phyloP scores from a whole-genome alignment of 495 filamentous ascomycete genomes.

The Cercophora newfieldiana region DNA sequence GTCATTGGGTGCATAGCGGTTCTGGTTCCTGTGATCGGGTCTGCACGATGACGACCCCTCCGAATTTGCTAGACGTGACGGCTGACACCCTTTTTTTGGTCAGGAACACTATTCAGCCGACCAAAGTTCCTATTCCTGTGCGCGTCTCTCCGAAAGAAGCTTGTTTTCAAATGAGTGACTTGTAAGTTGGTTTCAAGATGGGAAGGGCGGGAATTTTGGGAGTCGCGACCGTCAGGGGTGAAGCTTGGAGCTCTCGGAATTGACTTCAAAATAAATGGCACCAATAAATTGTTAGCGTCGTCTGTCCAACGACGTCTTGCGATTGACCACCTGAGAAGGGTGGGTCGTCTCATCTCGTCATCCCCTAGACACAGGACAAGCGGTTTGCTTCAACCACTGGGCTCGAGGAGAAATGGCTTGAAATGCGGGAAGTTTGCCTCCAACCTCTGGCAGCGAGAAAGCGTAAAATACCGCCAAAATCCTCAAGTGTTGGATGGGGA shows the following conservation, averaged over 20 bases:
- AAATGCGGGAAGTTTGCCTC: background rate
- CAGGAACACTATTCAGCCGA: background rate
- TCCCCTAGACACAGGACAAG: background rate
- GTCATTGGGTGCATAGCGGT: conserved; percentile 28
- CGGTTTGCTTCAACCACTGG: background rate
- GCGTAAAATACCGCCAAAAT: no score
- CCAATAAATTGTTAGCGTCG: conserved; percentile 10
- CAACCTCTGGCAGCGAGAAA: background rate
- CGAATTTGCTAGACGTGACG: background rate
- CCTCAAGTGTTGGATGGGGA: no score
- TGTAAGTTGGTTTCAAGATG: conserved; percentile 4
- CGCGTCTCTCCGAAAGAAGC: background rate
- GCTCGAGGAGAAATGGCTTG: background rate
- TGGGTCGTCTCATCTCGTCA: conserved; percentile 3
- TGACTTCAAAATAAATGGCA: background rate
- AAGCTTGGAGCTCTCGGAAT: conserved; percentile 2
- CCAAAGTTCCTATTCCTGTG: background rate
- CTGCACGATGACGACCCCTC: conserved; percentile 29
- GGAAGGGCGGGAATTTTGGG: conserved; percentile 1
- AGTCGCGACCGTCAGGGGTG: background rate
- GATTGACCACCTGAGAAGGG: background rate
- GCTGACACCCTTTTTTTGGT: background rate
- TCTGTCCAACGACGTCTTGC: conserved; percentile 11
- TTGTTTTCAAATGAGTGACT: conserved; percentile 11
- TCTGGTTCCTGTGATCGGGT: conserved; percentile 11